Evolutionary conservation across 1,284 basidiomycete species (phyloP), one percentile per base, ranked within the genome.

Genomic region (Tremellales sp.): DNA sequence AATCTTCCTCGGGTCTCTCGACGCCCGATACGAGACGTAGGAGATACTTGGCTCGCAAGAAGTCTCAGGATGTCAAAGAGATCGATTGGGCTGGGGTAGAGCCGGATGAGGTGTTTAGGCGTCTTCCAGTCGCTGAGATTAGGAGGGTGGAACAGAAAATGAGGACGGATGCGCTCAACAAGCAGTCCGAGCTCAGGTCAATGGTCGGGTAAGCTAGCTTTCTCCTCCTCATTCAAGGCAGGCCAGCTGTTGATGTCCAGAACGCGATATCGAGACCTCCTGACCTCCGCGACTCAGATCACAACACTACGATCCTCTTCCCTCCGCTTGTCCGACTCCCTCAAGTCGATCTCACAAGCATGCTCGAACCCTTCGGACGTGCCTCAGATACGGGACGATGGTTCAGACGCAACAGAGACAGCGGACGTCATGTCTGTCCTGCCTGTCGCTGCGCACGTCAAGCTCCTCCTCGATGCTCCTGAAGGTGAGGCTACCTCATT

Each of bases 201-300:
- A 97, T 94, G 91, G 92, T 97, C 70, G 91, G 89, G 89, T 93
- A 74, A 80, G 89, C n/a, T n/a, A n/a, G n/a, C 84, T 51, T 22
- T 41, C 44, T 45, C 22, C 10, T 15, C 24, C 31, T 36, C 22
- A 49, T 25, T 15, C 27, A 27, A 43, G 24, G 8, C 15, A 22
- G 39, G 21, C 35, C 23, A 26, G 13, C 31, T 12, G 25, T 49
- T 49, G 45, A 42, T 40, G 3, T 39, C 36, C 73, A 92, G 91
- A 72, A 91, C 94, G 79, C 84, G 91, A 55, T 96, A 97, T 74
- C 84, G 92, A 45, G 92, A 97, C 72, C 80, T 96, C 21, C 78
- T 97, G 17, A 86, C 91, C 61, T 89, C 91, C 0, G 92, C 91
- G 0, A 83, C 87, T 1, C 89, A 89, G 8, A 93, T 93, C 45